Evolutionary conservation across 2,329 filamentous ascomycete species (phyloP), one percentile per base, ranked within the genome.

Genomic region (Fusarium siculi): DNA sequence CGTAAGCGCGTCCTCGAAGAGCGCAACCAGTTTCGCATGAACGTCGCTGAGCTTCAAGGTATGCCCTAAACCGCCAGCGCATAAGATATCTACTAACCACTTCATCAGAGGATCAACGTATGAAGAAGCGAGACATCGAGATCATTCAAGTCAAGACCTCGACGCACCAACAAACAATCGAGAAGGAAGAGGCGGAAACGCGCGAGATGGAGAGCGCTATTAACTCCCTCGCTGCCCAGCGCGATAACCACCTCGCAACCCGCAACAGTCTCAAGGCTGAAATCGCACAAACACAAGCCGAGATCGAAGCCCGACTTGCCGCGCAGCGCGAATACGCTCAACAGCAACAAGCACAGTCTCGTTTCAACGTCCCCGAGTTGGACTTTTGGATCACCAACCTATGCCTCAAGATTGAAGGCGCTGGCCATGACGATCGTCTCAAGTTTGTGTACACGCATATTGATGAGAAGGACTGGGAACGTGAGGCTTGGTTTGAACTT

Each of bases 321-420:
- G 91, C 92, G 18, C 93, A 95, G 82, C 87, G 90, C 57, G 89
- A 89, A 71, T 91, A 93, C 80, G 91, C 93, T 53, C 88, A 90
- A 70, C 91, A 94, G 76, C 86, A 97, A 42, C 94, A 97, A 77
- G 89, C 92, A 4, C 96, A 98, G 84, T 90, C 93, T 60, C 90
- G 94, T 39, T 93, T 96, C 82, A 98, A 99, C 82, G 89, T 93
- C 47, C 96, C 96, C 0, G 96, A 99, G 84, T 87, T 99, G 50
- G 93, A 95, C 75, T 98, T 98, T 80, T 99, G 96, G 96, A 93
- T 97, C 81, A 93, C 92, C 61, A 96, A 96, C 80, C 85, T 99
- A 67, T 95, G 96, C 66, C 82, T 98, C 80, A 87, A 93, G 68
- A 97, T 99, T 79, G 96, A 98, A 80, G 96, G 96, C 4, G 93